A percentile compares a stretch with the other conserved stretches of the same genome.
Evolutionary conservation across 345 rosid species (phyloP).

Genomic region (Bruguiera sexangula): DNA sequence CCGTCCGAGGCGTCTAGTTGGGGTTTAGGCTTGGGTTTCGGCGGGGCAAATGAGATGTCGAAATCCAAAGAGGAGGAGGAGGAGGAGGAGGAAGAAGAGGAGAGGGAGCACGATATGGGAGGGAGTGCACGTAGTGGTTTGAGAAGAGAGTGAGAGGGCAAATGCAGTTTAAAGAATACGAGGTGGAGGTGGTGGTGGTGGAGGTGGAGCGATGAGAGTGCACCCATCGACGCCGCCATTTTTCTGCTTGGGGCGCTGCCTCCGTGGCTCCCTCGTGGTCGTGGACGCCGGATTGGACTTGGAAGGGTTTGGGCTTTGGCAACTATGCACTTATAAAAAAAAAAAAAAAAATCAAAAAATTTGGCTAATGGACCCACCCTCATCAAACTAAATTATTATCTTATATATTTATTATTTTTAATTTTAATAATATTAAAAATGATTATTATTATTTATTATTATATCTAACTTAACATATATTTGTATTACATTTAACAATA

Average conservation of each 20-base stretch:
- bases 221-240: conserved; percentile 41
- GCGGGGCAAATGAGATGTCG: conserved; percentile 81
- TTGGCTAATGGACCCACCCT: too few relatives aligned
- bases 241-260: background rate
- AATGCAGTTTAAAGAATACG: conserved; percentile 28
- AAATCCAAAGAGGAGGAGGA: conserved; percentile 46
- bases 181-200: conserved; percentile 28
- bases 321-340: too few relatives aligned
- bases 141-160: conserved; percentile 28
- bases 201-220: conserved; percentile 24
- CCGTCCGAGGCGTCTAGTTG: conserved; percentile 4
- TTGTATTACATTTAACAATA: too few relatives aligned
- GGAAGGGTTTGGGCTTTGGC: too few relatives aligned
- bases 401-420: too few relatives aligned
- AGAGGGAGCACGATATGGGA: conserved; percentile 35
- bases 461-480: too few relatives aligned
- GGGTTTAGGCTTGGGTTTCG: conserved; percentile 50
- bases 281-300: too few relatives aligned
- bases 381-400: too few relatives aligned
- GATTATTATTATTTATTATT: too few relatives aligned
- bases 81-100: conserved; percentile 29
- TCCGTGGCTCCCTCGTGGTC: too few relatives aligned
- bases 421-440: too few relatives aligned
- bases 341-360: too few relatives aligned
- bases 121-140: conserved; percentile 42